Evolutionary conservation across 2,329 filamentous ascomycete species (phyloP).

Genomic region (Rachicladosporium sp.): DNA sequence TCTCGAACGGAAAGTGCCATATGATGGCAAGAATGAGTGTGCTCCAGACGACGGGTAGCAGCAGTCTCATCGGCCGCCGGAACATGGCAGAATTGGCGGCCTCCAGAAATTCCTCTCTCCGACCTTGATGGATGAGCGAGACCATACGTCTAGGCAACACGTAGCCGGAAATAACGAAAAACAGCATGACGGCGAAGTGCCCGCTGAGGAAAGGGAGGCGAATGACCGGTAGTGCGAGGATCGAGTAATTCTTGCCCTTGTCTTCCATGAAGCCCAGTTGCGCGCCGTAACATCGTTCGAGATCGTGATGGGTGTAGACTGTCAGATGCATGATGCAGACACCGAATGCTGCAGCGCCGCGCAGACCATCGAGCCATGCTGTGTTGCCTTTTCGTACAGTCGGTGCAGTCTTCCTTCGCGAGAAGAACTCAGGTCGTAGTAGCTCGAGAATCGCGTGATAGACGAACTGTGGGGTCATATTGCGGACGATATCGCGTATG

Average conservation of each 20-base stretch:
- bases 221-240: slow-evolving; percentile 40
- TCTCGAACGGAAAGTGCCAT: slow-evolving; percentile 39
- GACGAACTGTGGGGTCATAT: neutral
- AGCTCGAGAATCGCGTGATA: too few relatives aligned
- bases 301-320: slow-evolving; percentile 42
- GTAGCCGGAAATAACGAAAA: slow-evolving; percentile 43
- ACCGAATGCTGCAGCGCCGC: slow-evolving; percentile 53
- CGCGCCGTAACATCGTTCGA: slow-evolving; percentile 24
- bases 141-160: slow-evolving; percentile 34
- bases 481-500: too few relatives aligned
- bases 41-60: slow-evolving; percentile 40
- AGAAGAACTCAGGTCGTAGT: too few relatives aligned
- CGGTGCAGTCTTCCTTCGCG: too few relatives aligned
- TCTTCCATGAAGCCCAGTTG: slow-evolving; percentile 19
- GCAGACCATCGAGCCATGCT: slow-evolving; percentile 50
- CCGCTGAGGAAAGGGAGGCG: slow-evolving; percentile 49
- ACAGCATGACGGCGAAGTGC: slow-evolving; percentile 43
- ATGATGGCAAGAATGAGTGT: slow-evolving; percentile 41
- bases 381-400: slow-evolving; percentile 21
- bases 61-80: slow-evolving; percentile 36
- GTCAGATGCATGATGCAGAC: slow-evolving; percentile 53
- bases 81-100: slow-evolving; percentile 36
- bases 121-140: slow-evolving; percentile 16
- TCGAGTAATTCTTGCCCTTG: slow-evolving; percentile 30
- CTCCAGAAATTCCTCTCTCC: slow-evolving; percentile 28